Evolutionary conservation across 495 filamentous ascomycete genomes (phyloP), one percentile per base, ranked within the genome.

Genomic region (Talaromyces ruber): DNA sequence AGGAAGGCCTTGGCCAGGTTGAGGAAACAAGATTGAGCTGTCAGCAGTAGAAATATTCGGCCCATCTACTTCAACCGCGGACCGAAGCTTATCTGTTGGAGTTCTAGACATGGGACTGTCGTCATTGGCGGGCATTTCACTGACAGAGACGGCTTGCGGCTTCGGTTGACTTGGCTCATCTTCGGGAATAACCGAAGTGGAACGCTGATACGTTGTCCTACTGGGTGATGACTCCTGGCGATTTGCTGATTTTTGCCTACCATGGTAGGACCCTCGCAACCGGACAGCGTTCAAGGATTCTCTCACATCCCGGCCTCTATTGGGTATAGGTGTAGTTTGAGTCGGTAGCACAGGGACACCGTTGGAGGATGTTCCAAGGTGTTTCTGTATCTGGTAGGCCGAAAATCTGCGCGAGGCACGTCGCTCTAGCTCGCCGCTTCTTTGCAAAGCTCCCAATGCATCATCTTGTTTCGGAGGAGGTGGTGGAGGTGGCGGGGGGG

Each of bases 251-350:
- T 75, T 74, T 65, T 86, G 84, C 61, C 87, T 84, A 63, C 81
- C 84, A 72, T 91, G 71, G 59, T 84, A 77, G 26, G 86, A 87
- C 58, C 87, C 90, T 64, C 94, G 85, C 24, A 84, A 81, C 64
- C 93, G 88, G 50, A 97, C 92, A 28, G 94, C 95, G 72, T 90
- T 92, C 79, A 98, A 84, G 7, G 92, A 96, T 70, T 98, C 94
- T 58, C 91, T 83, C 25, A 88, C 85, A 72, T 98, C 94, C 52
- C 89, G 84, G 7, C 91, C 92, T 45, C 94, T 84, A 67, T 97
- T 97, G 3, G 92, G 92, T 60, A 94, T 82, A 2, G 93, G 91
- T 28, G 89, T 89, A 53, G 89, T 93, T 65, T 97, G 92, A 9
- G 88, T 76, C 34, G 93, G 91, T 7, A 97, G 78, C 75, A 96